Percentiles rank a stretch among this genome's conserved stretches.
phyloP scores from a whole-genome alignment of 441 rosid genomes.

The Brassica balearica region DNA sequence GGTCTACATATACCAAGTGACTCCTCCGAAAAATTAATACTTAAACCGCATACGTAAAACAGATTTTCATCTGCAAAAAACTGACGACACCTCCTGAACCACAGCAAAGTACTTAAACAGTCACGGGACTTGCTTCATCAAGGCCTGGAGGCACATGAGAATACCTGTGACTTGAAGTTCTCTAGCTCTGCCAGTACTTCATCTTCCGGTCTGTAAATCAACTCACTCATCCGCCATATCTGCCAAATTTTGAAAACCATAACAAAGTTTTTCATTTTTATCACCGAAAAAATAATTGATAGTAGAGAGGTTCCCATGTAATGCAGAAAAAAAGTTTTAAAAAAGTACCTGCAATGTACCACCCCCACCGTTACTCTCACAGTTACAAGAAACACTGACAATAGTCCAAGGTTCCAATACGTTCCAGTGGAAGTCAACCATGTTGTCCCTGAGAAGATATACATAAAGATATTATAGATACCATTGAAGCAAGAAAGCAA shows the following conservation, averaged over 20 bases:
- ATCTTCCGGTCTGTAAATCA: conserved; percentile 88
- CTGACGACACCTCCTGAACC: conserved; percentile 19
- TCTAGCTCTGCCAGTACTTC: conserved; percentile 91
- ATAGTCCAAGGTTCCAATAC: conserved; percentile 90
- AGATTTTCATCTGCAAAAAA: conserved; percentile 13
- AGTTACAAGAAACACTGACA: conserved; percentile 93
- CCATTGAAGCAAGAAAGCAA: conserved; percentile 5
- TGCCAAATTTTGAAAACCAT: conserved; percentile 38
- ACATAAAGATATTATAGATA: conserved; percentile 1
- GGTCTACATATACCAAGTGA: conserved; percentile 26
- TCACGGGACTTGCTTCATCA: conserved; percentile 35
- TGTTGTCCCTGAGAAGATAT: conserved; percentile 72
- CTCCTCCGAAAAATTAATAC: not conserved
- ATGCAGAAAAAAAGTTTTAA: conserved; percentile 3
- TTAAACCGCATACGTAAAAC: conserved; percentile 1
- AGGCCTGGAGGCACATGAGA: conserved; percentile 58
- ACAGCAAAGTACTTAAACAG: conserved; percentile 11
- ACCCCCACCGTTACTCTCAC: conserved; percentile 88
- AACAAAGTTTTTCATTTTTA: not conserved
- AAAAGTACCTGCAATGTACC: conserved; percentile 86
- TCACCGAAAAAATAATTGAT: not conserved
- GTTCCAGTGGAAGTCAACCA: conserved; percentile 94
- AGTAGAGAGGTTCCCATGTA: not conserved
- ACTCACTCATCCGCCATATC: conserved; percentile 98
- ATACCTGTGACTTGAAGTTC: conserved; percentile 81